Base-by-base conservation (phyloP, 2,329 filamentous ascomycete genomes). In the Trichoderma sp. region DNA sequence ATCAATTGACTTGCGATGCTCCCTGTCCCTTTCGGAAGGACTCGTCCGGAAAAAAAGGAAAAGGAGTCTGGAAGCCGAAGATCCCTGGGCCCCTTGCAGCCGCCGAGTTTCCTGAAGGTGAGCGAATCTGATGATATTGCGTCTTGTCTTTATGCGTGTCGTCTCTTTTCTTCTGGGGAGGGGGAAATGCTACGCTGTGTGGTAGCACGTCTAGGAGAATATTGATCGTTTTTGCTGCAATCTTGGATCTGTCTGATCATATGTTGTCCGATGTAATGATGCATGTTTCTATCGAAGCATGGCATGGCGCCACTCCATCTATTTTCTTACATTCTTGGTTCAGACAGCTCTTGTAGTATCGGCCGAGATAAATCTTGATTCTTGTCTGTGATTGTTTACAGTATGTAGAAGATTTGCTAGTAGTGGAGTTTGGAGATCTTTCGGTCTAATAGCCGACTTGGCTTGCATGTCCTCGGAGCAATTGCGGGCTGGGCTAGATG, bases 131-230 rank as follows among this genome's bases (percentile, higher is more conserved):
- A 39, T 39, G 34, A 39, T 39, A 14, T 12, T 39, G 10, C 12
- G 34, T 14, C 10, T 39, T 39, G 34, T 39, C 30, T 30, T 30
- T 39, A 2, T 3, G 34, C 34, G 10, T 39, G 34, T 39, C 30
- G 30, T 39, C 34, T 39, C 10, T n/a, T n/a, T n/a, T n/a, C n/a
- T n/a, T n/a, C n/a, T n/a, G n/a, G n/a, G n/a, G n/a, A n/a, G n/a
- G n/a, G 17, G 10, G 1, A 48, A n/a, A 21, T 58, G 43, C 41
- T 15, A 58, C 55, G 55, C 55, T 58, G 55, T 58, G 55, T 58
- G 55, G 55, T 58, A 47, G 55, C 41, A 58, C 28, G 47, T 39
- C 34, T 2, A 58, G 55, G 55, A 58, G 55, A 58, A 21, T 58
- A 39, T 58, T 45, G 30, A 30, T 28, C 1, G 48, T 24, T 52